Evolutionary conservation across 23 red algal species (phyloP), one percentile per base, ranked within the genome.

Genomic region (Gracilaria vermiculophylla): DNA sequence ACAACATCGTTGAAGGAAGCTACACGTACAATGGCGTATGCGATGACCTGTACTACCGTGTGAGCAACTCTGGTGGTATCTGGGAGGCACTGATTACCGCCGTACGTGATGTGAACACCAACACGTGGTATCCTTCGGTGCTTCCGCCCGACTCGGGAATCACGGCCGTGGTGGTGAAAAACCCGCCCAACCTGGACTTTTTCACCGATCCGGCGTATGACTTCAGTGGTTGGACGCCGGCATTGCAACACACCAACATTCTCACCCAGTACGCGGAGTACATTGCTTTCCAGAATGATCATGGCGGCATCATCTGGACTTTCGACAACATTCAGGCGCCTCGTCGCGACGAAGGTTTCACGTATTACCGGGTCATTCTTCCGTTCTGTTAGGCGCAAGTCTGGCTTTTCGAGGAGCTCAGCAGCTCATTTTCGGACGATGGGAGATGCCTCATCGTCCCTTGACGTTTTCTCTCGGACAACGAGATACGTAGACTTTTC

Each of bases 161-260:
- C 40, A 67, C 40, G 7, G 79, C 50, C 34, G 50, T 36, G 4
- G 28, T 27, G 35, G 31, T 27, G 2, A 16, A 51, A 2, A 51
- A 53, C 12, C 56, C 56, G 27, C 54, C 60, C 29, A 83, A 83
- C 79, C 0, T 17, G 5, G 60, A 60, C 35, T 83, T 83, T 58
- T 53, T 83, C 29, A 83, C 79, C 27, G 79, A 83, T 49, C 79
- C 79, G 16, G 54, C 48, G 21, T 83, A 83, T 19, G 79, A 83
- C 42, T 83, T 69, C 79, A 83, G 79, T 58, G 14, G 17, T 36
- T 83, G 79, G 79, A 49, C 42, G 47, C 25, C 79, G 1, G 49
- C 37, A 13, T 3, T 69, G 60, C 21, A 48, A 29, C 48, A 60
- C 37, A 83, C 79, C 55, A 29, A 50, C 1, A 20, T 34, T 8